A percentile compares a stretch with the other conserved stretches of the same genome.
Evolutionary conservation across 257 asterid genomes (phyloP).

Genomic region (Fraxinus pennsylvanica): DNA sequence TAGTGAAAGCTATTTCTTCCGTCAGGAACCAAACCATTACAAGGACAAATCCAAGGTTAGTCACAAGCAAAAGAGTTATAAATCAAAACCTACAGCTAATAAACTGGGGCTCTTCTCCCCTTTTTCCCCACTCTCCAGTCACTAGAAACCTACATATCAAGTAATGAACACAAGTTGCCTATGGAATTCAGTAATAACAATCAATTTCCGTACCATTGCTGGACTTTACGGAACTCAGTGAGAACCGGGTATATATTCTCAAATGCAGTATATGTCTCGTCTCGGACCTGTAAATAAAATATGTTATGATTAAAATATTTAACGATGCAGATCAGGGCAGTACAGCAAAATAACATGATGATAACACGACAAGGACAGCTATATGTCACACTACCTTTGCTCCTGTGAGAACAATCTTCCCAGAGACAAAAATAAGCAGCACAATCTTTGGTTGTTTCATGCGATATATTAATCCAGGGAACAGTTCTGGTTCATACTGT

Average conservation of each 20-base stretch:
- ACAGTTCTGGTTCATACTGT: slow-evolving; percentile 94
- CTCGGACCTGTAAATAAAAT: slow-evolving; percentile 65
- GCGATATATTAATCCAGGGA: slow-evolving; percentile 88
- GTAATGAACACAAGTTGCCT: slow-evolving; percentile 3
- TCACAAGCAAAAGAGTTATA: not conserved
- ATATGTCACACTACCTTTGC: slow-evolving; percentile 63
- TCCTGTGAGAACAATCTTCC: slow-evolving; percentile 93
- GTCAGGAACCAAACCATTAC: not conserved
- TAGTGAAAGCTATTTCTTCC: not conserved
- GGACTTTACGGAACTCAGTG: slow-evolving; percentile 85
- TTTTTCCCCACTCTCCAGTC: not conserved
- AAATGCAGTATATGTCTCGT: slow-evolving; percentile 84
- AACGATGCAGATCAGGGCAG: not conserved
- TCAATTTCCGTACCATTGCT: slow-evolving; percentile 66
- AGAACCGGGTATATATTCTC: slow-evolving; percentile 95
- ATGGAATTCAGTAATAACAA: slow-evolving; percentile 16
- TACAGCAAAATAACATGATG: not conserved
- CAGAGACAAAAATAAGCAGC: slow-evolving; percentile 89
- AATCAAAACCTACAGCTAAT: not conserved
- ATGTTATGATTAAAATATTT: not conserved
- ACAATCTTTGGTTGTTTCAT: slow-evolving; percentile 96
- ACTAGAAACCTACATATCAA: slow-evolving; percentile 17
- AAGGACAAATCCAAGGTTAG: not conserved
- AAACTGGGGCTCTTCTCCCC: not conserved
- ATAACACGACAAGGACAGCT: slow-evolving; percentile 3